Evolutionary conservation across 148 eudicot genomes (phyloP).

Genomic region (Arctostaphylos glauca): DNA sequence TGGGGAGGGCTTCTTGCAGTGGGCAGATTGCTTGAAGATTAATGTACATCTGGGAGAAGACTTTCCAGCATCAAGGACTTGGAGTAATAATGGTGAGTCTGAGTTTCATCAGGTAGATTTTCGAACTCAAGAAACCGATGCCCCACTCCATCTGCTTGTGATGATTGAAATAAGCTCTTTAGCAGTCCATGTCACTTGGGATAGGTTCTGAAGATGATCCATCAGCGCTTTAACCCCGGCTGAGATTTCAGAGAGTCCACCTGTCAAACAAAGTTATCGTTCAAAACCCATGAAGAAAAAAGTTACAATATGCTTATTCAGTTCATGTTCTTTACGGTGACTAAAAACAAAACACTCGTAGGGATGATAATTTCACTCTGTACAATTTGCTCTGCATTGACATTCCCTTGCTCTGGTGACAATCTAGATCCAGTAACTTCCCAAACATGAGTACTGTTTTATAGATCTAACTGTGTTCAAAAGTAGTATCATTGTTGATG

Average conservation of each 20-base stretch:
- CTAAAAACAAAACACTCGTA: neutral
- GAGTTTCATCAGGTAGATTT: neutral
- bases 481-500: neutral
- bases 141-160: constrained; percentile 17
- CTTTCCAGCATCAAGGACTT: neutral
- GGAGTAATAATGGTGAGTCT: neutral
- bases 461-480: neutral
- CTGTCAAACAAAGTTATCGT: constrained; percentile 13
- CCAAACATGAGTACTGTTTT: neutral
- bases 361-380: no score
- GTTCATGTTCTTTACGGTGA: neutral
- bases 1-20: no score
- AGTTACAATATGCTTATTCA: neutral
- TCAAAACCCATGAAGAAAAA: neutral
- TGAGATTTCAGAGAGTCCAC: constrained; percentile 12
- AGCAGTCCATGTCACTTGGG: constrained; percentile 47
- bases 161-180: constrained; percentile 27
- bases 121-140: neutral
- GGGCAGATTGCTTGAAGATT: neutral
- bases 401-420: neutral
- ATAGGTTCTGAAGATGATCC: constrained; percentile 23
- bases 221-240: constrained; percentile 16
- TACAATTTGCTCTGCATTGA: no score
- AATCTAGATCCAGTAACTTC: neutral
- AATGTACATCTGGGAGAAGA: no score